These are phyloP conservation scores for Magnolia sinica DNA, from an alignment of 164 flowering plant genomes.

Conservation along the genomic window DNA sequence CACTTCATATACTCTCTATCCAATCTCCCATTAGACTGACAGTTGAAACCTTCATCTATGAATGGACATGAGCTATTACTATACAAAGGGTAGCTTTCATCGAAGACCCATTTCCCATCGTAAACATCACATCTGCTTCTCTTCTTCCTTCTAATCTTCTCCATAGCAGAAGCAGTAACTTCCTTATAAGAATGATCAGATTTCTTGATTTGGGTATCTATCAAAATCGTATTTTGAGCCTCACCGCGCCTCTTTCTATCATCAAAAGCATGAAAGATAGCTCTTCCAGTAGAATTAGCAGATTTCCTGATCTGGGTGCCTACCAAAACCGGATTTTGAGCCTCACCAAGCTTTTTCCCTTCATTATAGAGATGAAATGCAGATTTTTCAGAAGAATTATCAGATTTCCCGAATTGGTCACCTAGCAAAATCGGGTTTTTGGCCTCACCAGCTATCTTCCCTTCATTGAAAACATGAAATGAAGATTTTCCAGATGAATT, in stretches of 20 bases:
- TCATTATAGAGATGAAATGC: conserved; percentile 9
- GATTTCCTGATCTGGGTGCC: neutral
- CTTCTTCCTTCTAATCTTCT: conserved; percentile 21
- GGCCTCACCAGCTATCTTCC: conserved; percentile 12
- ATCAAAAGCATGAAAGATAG: neutral
- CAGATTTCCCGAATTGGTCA: neutral
- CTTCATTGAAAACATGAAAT: conserved; percentile 13
- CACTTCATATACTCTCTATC: conserved; percentile 77
- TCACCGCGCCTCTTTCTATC: conserved; percentile 2
- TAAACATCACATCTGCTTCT: conserved; percentile 55
- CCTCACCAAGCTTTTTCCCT: conserved; percentile 4
- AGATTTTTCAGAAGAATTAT: neutral
- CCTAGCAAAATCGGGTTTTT: conserved; percentile 1
- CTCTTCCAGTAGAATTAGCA: neutral
- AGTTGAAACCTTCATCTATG: conserved; percentile 86
- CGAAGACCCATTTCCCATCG: conserved; percentile 78
- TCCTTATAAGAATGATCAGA: conserved; percentile 1
- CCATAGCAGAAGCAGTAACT: conserved; percentile 1
- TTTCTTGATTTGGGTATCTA: neutral
- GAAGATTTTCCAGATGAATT: conserved; percentile 23
- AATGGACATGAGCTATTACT: conserved; percentile 65
- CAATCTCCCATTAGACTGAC: conserved; percentile 74
- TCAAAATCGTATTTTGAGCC: neutral
- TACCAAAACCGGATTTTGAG: conserved; percentile 1
- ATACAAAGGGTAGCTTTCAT: conserved; percentile 82